Evolutionary conservation across 1,284 basidiomycete species (phyloP).

Genomic region (Phellopilus nigrolimitatus): DNA sequence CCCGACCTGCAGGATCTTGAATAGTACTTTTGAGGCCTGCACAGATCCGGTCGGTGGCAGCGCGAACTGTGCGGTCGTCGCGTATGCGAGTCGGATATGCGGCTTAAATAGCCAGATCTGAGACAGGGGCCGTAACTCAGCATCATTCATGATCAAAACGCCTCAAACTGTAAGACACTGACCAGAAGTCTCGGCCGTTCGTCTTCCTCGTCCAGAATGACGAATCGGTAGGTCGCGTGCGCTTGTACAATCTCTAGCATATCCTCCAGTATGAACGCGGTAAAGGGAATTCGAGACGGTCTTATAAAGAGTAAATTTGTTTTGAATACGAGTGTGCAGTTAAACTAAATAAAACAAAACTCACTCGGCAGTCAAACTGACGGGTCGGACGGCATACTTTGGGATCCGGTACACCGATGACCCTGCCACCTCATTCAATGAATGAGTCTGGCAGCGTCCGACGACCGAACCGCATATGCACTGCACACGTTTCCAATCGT

Average conservation of each 20-base stretch:
- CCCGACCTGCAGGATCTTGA: conserved; percentile 49
- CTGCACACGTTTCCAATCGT: conserved; percentile 59
- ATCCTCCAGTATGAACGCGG: conserved; percentile 80
- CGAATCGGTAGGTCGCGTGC: conserved; percentile 85
- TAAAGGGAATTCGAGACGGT: conserved; percentile 61
- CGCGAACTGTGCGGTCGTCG: conserved; percentile 46
- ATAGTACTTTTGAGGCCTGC: conserved; percentile 69
- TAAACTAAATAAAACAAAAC: too few relatives aligned
- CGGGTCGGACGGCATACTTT: conserved; percentile 77
- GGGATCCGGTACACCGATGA: conserved; percentile 59
- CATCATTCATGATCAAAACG: background rate
- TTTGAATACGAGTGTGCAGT: conserved; percentile 14
- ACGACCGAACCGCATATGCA: conserved; percentile 77
- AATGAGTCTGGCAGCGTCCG: conserved; percentile 61
- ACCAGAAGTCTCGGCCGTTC: conserved; percentile 76
- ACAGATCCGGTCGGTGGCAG: conserved; percentile 61
- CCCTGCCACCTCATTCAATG: conserved; percentile 31
- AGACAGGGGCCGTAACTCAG: conserved; percentile 10
- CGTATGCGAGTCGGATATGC: conserved; percentile 71
- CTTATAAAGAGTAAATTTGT: conserved; percentile 35
- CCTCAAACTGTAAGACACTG: conserved; percentile 28
- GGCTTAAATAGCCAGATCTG: conserved; percentile 92
- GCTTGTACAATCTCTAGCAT: conserved; percentile 85
- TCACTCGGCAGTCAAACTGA: conserved; percentile 59
- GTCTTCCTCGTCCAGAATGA: conserved; percentile 78